These are phyloP conservation scores for Epicoccum nigrum DNA, from an alignment of 2,329 filamentous ascomycete species.

Conservation along the genomic window DNA sequence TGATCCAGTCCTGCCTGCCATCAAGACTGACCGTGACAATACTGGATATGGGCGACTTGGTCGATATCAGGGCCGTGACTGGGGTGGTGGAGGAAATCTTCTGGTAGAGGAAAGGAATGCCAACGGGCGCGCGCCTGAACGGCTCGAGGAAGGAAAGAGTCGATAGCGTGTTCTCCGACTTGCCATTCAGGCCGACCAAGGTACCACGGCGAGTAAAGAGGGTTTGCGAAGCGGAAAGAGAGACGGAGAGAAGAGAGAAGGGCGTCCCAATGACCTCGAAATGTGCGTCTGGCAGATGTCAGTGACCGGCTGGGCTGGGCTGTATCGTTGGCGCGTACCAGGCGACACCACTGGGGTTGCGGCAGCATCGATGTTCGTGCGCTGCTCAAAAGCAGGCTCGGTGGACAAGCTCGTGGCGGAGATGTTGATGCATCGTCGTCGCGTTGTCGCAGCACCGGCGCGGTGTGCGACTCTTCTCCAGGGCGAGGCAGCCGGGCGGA, in stretches of 20 bases:
- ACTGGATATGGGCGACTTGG: conserved; percentile 83
- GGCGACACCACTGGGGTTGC: conserved; percentile 34
- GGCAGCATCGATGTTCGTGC: conserved; percentile 27
- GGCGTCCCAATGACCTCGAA: conserved; percentile 94
- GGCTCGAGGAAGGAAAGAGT: conserved; percentile 87
- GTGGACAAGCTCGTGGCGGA: conserved; percentile 52
- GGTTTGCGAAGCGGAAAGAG: conserved; percentile 88
- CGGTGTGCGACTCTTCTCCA: conserved; percentile 30
- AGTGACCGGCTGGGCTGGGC: background rate
- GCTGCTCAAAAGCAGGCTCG: conserved; percentile 48
- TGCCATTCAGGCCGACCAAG: conserved; percentile 86
- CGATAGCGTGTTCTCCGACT: conserved; percentile 88
- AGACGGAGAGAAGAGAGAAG: conserved; percentile 92
- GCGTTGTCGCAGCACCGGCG: conserved; percentile 26
- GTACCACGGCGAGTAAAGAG: conserved; percentile 93
- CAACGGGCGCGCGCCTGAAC: conserved; percentile 76
- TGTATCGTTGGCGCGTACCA: conserved; percentile 24
- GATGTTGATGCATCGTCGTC: conserved; percentile 52
- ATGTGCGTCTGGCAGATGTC: conserved; percentile 71
- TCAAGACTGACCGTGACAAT: conserved; percentile 89
- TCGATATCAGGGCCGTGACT: conserved; percentile 85
- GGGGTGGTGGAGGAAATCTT: conserved; percentile 83
- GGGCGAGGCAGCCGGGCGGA: conserved; percentile 39
- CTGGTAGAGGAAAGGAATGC: conserved; percentile 95
- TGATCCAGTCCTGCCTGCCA: conserved; percentile 93